A percentile compares a stretch with the other conserved stretches of the same genome.
Conservation (phyloP, 208 protist species). For the Naegleria gruberi region DNA sequence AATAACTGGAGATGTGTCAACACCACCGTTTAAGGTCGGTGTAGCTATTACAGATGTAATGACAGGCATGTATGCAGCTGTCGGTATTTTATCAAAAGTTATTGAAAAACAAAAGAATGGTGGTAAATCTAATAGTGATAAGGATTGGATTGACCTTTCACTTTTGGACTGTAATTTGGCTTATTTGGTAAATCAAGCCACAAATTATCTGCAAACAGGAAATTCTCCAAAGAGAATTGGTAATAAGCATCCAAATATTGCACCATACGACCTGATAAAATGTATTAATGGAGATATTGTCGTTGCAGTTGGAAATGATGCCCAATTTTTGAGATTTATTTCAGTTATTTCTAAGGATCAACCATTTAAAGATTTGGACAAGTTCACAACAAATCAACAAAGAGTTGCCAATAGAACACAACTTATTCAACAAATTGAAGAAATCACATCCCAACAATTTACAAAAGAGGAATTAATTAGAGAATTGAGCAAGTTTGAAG, state of each 20-base stretch:
- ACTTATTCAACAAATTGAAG: background rate
- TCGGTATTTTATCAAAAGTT: background rate
- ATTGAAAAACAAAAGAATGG: background rate
- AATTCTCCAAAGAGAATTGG: conserved; percentile 14
- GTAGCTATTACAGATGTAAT: conserved; percentile 22
- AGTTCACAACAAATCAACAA: background rate
- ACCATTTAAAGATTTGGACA: background rate
- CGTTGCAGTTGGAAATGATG: conserved; percentile 20
- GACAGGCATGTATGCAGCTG: conserved; percentile 23
- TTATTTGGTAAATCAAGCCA: background rate
- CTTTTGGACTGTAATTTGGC: background rate
- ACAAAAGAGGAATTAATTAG: background rate
- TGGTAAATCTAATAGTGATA: background rate
- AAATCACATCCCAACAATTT: background rate
- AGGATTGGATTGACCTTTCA: background rate
- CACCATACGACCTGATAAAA: conserved; percentile 11
- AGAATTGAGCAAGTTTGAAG: background rate
- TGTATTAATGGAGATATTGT: background rate
- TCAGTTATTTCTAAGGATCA: background rate
- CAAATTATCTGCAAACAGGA: background rate
- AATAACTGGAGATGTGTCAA: background rate
- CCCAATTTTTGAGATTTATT: conserved; percentile 9
- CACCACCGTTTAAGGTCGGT: conserved; percentile 14
- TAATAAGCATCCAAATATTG: conserved; percentile 1
- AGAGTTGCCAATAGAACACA: background rate